phyloP scores from a whole-genome alignment of 176 grass and related monocot genomes.

The Bothriochloa decipiens region DNA sequence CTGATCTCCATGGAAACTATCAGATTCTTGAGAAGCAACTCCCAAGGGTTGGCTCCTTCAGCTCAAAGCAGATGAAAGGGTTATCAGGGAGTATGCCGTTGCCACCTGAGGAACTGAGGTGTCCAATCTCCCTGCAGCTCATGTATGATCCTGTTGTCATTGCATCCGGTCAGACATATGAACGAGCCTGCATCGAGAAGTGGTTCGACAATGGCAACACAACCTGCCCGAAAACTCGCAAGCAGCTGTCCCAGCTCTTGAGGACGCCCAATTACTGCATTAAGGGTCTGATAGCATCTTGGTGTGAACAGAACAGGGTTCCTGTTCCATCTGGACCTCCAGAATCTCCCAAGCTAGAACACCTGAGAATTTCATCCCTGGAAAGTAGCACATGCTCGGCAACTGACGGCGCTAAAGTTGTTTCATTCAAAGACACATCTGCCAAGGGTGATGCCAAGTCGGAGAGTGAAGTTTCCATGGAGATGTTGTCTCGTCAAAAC shows the following conservation, averaged over 20 bases:
- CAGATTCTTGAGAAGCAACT: slow-evolving; percentile 40
- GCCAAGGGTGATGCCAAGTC: slow-evolving; percentile 35
- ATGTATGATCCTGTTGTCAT: slow-evolving; percentile 90
- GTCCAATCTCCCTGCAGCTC: slow-evolving; percentile 87
- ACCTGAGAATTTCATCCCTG: slow-evolving; percentile 52
- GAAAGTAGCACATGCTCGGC: slow-evolving; percentile 40
- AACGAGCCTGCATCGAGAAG: slow-evolving; percentile 88
- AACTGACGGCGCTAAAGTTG: slow-evolving; percentile 37
- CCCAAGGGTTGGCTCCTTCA: slow-evolving; percentile 49
- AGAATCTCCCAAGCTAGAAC: slow-evolving; percentile 75
- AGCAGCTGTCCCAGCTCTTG: slow-evolving; percentile 60
- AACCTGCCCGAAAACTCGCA: slow-evolving; percentile 83
- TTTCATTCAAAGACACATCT: slow-evolving; percentile 35
- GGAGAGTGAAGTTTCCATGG: slow-evolving; percentile 15
- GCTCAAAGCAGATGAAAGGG: slow-evolving; percentile 52
- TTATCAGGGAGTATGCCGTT: slow-evolving; percentile 75
- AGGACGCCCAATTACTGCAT: slow-evolving; percentile 87
- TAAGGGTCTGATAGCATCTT: slow-evolving; percentile 78
- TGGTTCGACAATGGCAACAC: slow-evolving; percentile 72
- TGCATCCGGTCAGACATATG: slow-evolving; percentile 87
- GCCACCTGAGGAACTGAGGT: slow-evolving; percentile 81
- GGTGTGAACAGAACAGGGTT: slow-evolving; percentile 84
- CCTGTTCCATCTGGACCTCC: slow-evolving; percentile 59
- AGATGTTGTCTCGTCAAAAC: slow-evolving; percentile 34
- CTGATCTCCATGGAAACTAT: slow-evolving; percentile 39